Conservation (phyloP, 2,329 filamentous ascomycete species). For the Fusarium penzigii region DNA sequence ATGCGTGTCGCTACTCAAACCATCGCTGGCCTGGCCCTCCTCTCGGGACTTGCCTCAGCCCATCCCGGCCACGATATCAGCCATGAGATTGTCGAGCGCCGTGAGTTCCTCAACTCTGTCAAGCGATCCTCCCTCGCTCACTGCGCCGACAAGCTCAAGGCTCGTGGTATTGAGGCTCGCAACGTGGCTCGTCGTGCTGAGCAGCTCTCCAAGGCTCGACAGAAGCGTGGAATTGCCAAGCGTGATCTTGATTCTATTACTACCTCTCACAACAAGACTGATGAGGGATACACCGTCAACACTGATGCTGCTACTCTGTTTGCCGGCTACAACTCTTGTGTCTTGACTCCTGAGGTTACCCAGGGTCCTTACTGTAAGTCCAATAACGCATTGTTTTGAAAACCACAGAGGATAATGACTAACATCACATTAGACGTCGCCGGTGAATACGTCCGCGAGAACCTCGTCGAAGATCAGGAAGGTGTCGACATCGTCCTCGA, state of each 20-base stretch:
- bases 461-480: constrained; percentile 42
- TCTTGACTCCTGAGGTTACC: constrained; percentile 51
- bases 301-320: constrained; percentile 39
- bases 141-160: constrained; percentile 47
- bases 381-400: rapidly evolving
- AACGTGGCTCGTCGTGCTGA: constrained; percentile 47
- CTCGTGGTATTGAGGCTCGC: constrained; percentile 45
- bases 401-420: background rate
- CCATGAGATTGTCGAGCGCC: constrained; percentile 51
- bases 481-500: constrained; percentile 45
- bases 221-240: constrained; percentile 35
- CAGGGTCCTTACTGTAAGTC: constrained; percentile 47
- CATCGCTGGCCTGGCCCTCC: constrained; percentile 13
- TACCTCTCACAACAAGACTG: constrained; percentile 40
- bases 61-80: constrained; percentile 52
- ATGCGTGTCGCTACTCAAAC: constrained; percentile 17
- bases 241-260: constrained; percentile 35
- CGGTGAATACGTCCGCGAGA: constrained; percentile 36
- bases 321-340: constrained; percentile 43
- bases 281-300: constrained; percentile 31
- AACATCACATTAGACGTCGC: constrained; percentile 26
- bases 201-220: constrained; percentile 42
- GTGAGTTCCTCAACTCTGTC: constrained; percentile 40
- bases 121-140: constrained; percentile 46
- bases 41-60: constrained; percentile 29